Percentiles rank a stretch among this genome's conserved stretches.
phyloP scores from a whole-genome alignment of 1,139 yeast genomes.

The Protomyces lactucae-debilis region DNA sequence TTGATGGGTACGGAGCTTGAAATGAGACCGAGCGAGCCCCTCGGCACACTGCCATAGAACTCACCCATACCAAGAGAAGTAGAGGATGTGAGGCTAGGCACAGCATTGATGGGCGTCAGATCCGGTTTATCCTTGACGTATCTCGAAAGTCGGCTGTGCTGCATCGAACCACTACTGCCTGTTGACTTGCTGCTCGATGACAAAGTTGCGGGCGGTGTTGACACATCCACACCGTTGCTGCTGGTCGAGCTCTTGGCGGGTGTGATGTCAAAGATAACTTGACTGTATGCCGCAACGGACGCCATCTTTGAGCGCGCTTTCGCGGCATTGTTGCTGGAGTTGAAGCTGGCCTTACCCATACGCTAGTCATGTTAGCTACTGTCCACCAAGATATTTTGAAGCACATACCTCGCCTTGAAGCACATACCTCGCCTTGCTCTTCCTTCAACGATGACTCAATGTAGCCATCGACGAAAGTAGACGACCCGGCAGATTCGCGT shows the following conservation, averaged over 20 bases:
- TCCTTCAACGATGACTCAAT: not conserved
- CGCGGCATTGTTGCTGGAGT: conserved; percentile 2
- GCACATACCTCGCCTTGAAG: too few relatives aligned
- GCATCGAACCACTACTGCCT: conserved; percentile 22
- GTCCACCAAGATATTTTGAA: too few relatives aligned
- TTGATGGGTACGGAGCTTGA: conserved; percentile 20
- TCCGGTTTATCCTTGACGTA: conserved; percentile 25
- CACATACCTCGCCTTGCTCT: conserved; percentile 14
- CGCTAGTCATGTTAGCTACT: not conserved
- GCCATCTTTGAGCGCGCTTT: conserved; percentile 19
- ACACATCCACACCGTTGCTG: conserved; percentile 1
- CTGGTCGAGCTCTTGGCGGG: not conserved
- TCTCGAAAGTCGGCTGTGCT: conserved; percentile 19
- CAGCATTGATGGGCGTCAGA: not conserved
- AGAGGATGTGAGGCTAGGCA: not conserved
- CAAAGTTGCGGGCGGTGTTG: conserved; percentile 21
- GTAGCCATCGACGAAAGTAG: conserved; percentile 25
- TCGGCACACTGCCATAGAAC: conserved; percentile 8
- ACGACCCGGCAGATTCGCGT: conserved; percentile 27
- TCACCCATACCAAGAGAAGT: conserved; percentile 9
- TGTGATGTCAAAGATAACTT: conserved; percentile 7
- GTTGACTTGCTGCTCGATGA: conserved; percentile 22
- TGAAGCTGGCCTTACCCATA: conserved; percentile 10
- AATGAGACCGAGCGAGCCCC: not conserved
- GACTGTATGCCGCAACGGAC: not conserved